Evolutionary conservation across 441 rosid genomes (phyloP), one percentile per base, ranked within the genome.

Genomic region (Adansonia madagascariensis): DNA sequence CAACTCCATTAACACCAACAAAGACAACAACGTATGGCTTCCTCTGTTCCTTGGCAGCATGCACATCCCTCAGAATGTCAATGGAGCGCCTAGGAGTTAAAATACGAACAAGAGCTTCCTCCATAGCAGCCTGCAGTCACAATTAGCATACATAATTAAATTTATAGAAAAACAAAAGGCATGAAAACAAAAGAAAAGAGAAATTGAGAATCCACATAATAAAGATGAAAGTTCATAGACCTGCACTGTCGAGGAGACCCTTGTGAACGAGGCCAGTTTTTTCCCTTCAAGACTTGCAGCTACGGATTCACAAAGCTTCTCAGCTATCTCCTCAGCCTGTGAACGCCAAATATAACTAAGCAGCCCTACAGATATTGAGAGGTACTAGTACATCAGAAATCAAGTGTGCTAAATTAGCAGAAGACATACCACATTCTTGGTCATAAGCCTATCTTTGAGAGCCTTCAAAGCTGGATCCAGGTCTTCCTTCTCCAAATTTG

Each of bases 291-390:
- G 97, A 86, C 98, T 94, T 8, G 90, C 91, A 70, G 94, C 92
- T 74, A 95, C 98, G 12, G 99, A 95, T 82, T 95, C 99, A 85
- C 97, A 95, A 61, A 95, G 98, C 88, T 94, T 94, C 87, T 86
- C 99, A 46, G 98, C 98, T 75, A 95, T 95, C 92, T 90, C 97
- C 89, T 91, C 99, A 31, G 99, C 99, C 99, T 95, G 82, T 61
- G 6, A 81, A 83, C 74, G 65, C 22, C 82, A 72, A 71, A 57
- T 9, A 41, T 64, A 57, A n/a, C 31, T 24, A 72, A 71, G 43
- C 39, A 53, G 12, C 20, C 67, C 31, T 77, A 50, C 18, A 60
- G 49, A 76, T 71, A 68, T 14, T 63, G 50, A 46, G 39, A 9
- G 44, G 71, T 62, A 67, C 12, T 4, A 0, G 56, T 75, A 57